A percentile compares a stretch with the other conserved stretches of the same genome.
Conservation (phyloP, 2,329 filamentous ascomycete species). For the Fusarium sp. region DNA sequence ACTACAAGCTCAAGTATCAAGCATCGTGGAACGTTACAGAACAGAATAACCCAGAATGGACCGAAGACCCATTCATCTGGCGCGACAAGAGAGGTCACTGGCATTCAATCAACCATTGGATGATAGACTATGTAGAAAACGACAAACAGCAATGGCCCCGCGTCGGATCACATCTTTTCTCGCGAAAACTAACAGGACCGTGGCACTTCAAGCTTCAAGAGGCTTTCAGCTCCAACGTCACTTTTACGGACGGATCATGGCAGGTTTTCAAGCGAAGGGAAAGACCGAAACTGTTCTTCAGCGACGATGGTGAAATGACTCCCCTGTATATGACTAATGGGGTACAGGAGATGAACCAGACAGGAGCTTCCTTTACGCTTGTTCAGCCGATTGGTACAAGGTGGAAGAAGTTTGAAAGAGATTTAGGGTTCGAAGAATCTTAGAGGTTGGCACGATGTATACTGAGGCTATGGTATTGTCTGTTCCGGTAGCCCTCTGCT, state of each 20-base stretch:
- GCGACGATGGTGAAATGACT: constrained; percentile 55
- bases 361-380: constrained; percentile 23
- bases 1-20: constrained; percentile 22
- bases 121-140: constrained; percentile 45
- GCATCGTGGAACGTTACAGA: constrained; percentile 32
- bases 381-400: constrained; percentile 31
- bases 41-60: constrained; percentile 26
- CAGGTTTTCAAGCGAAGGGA: constrained; percentile 58
- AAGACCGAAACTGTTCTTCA: constrained; percentile 62
- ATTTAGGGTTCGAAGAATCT: not conserved
- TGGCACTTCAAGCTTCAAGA: constrained; percentile 48
- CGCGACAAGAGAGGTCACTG: constrained; percentile 50
- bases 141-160: constrained; percentile 46
- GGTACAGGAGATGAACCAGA: constrained; percentile 54
- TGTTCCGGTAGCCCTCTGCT: accelerated
- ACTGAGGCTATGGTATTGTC: not conserved
- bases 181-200: constrained; percentile 44
- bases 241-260: constrained; percentile 54
- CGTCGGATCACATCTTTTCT: constrained; percentile 49
- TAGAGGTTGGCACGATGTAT: not conserved
- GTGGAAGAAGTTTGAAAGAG: constrained; percentile 27
- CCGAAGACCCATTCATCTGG: constrained; percentile 52
- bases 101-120: constrained; percentile 50
- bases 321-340: constrained; percentile 61
- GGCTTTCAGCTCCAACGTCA: constrained; percentile 48